Evolutionary conservation across 2,329 filamentous ascomycete species (phyloP), one percentile per base, ranked within the genome.

Genomic region (Monilinia laxa): DNA sequence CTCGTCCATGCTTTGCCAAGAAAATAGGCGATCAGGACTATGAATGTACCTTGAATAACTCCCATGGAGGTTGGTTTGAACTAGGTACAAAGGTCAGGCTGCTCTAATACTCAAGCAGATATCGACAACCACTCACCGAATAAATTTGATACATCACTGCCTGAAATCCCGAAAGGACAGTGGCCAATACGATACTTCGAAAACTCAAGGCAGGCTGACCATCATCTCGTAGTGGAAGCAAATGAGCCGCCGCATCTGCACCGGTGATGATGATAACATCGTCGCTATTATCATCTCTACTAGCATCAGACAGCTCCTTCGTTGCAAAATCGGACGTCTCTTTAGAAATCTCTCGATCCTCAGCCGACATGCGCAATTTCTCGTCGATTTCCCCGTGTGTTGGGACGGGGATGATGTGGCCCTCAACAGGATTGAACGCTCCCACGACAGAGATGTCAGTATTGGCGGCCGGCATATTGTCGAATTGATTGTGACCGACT

Each of bases 131-230:
- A 71, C 78, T 73, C 66, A 84, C 83, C 18, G 73, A 74, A 69
- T 86, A 86, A 56, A 86, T 85, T 72, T 85, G 83, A 62, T 76
- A 78, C 81, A 86, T 84, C 54, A 83, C 80, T 31, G 83, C 81
- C 69, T 85, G 83, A 70, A 86, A 86, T 14, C 78, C 80, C 0
- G 83, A 78, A 4, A 86, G 78, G 2, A 73, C 69, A 0, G 82
- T 81, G 2, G 83, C 81, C 57, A 87, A 69, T 49, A 86, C 71
- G 6, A 87, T 67, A 62, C 81, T 80, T 51, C 84, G 82, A 67
- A 86, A 83, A 0, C 83, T 86, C 69, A 87, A 71, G 3, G 82
- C 76, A 0, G 75, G 74, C 38, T 86, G 81, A n/a, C 75, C 73
- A 65, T 87, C 84, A 70, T 87, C 84, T 5, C 84, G 79, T 64